These are phyloP conservation scores for Cladorrhinum sp. DNA, from an alignment of 2,329 filamentous ascomycete species.

Conservation along the genomic window DNA sequence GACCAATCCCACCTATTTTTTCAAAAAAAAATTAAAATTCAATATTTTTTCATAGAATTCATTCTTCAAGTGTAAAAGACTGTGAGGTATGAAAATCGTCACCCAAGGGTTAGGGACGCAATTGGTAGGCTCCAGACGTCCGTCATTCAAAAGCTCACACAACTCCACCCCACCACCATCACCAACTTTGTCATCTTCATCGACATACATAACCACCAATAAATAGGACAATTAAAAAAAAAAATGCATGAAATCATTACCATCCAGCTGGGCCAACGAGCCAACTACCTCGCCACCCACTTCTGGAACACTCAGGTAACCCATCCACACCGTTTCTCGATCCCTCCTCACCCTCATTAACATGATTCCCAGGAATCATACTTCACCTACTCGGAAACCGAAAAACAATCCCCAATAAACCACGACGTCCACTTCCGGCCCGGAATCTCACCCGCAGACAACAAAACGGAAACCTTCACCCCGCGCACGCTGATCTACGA, in stretches of 20 bases:
- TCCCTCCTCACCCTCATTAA: background rate
- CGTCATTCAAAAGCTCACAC: background rate
- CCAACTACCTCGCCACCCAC: constrained; percentile 91
- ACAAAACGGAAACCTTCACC: constrained; percentile 74
- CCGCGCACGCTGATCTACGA: constrained; percentile 93
- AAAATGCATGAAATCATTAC: constrained; percentile 93
- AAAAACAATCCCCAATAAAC: constrained; percentile 59
- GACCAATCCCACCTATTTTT: no score
- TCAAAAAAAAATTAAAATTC: no score
- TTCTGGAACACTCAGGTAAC: constrained; percentile 92
- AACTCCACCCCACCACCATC: background rate
- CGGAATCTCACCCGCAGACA: constrained; percentile 75
- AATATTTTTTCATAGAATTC: no score
- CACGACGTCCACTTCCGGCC: constrained; percentile 87
- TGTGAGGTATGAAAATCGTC: background rate
- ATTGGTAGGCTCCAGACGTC: background rate
- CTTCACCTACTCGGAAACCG: constrained; percentile 75
- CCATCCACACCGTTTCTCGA: no score
- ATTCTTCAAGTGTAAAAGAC: background rate
- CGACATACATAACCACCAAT: background rate
- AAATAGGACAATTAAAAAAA: background rate
- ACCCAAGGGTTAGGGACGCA: background rate
- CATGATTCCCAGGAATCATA: constrained; percentile 73
- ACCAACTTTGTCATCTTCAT: background rate
- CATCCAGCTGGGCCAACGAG: constrained; percentile 86